Evolutionary conservation across 805 yeast species (phyloP).

Genomic region (Teunomyces atbi): DNA sequence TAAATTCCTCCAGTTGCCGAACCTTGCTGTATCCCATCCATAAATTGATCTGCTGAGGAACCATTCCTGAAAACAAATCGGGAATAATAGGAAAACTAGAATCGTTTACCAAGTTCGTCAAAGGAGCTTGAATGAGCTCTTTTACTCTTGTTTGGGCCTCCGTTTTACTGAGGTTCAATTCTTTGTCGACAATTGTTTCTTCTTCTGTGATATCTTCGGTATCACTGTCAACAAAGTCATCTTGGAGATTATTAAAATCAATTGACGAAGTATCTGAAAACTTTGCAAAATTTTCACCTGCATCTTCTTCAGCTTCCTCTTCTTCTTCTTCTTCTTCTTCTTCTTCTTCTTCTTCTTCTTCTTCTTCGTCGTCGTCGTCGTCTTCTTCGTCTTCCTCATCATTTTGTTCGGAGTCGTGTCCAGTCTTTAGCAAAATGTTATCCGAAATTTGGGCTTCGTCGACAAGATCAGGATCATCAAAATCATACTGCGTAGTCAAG

Average conservation of each 20-base stretch:
- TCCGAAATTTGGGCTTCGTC: slow-evolving; percentile 14
- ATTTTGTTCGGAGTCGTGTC: slow-evolving; percentile 8
- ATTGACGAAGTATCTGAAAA: slow-evolving; percentile 39
- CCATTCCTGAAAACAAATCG: slow-evolving; percentile 36
- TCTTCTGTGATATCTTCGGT: slow-evolving; percentile 12
- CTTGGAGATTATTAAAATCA: slow-evolving; percentile 44
- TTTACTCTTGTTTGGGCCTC: slow-evolving; percentile 34
- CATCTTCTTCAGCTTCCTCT: slow-evolving; percentile 10
- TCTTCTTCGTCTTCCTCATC: slow-evolving; percentile 17
- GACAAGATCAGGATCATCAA: slow-evolving; percentile 8
- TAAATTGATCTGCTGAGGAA: slow-evolving; percentile 70
- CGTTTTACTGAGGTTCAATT: slow-evolving; percentile 32
- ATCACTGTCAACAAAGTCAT: slow-evolving; percentile 45
- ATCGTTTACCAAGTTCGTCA: slow-evolving; percentile 40
- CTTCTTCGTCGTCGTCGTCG: slow-evolving; percentile 7
- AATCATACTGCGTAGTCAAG: slow-evolving; percentile 64
- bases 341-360: slow-evolving; percentile 16
- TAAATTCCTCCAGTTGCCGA: slow-evolving; percentile 13
- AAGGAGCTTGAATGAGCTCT: slow-evolving; percentile 62
- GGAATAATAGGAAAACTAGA: slow-evolving; percentile 42
- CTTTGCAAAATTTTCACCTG: slow-evolving; percentile 16
- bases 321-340: slow-evolving; percentile 8
- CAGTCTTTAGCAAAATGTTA: not conserved
- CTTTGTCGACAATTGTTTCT: slow-evolving; percentile 22
- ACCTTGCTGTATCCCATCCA: slow-evolving; percentile 59